Evolutionary conservation across 352 stramenopile species (phyloP), one percentile per base, ranked within the genome.

Genomic region (Phytophthora boehmeriae): DNA sequence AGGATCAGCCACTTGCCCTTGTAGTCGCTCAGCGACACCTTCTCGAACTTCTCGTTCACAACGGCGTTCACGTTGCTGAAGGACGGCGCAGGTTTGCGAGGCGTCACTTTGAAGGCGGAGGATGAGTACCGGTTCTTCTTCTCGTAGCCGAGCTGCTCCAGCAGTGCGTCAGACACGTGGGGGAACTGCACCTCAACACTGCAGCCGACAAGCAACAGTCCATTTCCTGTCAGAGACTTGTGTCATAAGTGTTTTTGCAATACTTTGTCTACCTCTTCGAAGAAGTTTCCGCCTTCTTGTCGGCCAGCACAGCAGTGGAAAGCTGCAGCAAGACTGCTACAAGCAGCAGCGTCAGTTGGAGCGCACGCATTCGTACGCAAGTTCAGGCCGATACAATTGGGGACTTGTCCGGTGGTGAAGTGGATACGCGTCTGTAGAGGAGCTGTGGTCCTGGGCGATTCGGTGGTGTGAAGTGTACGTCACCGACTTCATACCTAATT

Each of bases 11-110:
- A 94, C 69, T 94, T 84, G 71, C 77, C 76, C 53, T 67, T 69
- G 74, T 90, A 90, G 65, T 94, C 75, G 56, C 70, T 81, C 8
- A 94, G 71, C 61, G 81, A 92, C 35, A 94, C 43, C 69, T 89
- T 91, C 56, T 87, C 78, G 25, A 94, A 92, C 68, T 90, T 85
- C 51, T 90, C 83, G 47, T 91, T 71, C 19, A 94, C 46, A 13
- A 94, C 85, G 22, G 85, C 83, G 48, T 94, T 90, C 51, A 93
- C 84, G 60, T 90, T 84, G 61, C 59, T 76, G 49, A 93, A 92
- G 23, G 75, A 65, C 8, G 84, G 84, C 17, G 84, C 84, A 4
- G 78, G 84, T 41, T 90, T 91, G 45, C 84, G 82, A 9, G 82
- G 84, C 28, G 82, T 89, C 34, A 91, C 79, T 69, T 91, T 89